phyloP scores from a whole-genome alignment of 495 filamentous ascomycete species.

The Aspergillus avenaceus region DNA sequence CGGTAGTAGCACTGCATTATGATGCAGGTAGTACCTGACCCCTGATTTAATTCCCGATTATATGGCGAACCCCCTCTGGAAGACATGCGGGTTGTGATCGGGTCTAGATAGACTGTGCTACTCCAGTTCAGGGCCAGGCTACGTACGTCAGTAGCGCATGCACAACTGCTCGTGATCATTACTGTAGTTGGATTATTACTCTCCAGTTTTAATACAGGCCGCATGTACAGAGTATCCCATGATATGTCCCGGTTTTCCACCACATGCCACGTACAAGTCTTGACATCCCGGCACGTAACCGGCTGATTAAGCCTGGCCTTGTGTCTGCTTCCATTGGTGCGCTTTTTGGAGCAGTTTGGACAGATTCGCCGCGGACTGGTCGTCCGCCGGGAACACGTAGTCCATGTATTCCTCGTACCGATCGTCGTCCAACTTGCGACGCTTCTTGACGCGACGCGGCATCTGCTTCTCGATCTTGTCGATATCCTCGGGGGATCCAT shows the following conservation, averaged over 20 bases:
- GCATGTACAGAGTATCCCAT: background rate
- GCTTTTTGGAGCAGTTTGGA: constrained; percentile 81
- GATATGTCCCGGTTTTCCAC: background rate
- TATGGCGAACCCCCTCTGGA: too few species aligned
- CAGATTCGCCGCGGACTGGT: constrained; percentile 78
- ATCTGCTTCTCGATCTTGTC: constrained; percentile 88
- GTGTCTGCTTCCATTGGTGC: constrained; percentile 79
- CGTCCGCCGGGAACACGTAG: constrained; percentile 95
- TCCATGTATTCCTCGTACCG: constrained; percentile 97
- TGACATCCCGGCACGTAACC: background rate
- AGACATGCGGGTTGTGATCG: too few species aligned
- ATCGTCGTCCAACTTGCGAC: constrained; percentile 90
- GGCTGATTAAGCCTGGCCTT: constrained; percentile 22
- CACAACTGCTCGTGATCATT: background rate
- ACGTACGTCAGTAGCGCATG: background rate
- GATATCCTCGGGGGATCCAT: constrained; percentile 72
- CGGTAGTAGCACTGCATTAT: too few species aligned
- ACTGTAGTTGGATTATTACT: background rate
- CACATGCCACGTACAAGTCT: background rate
- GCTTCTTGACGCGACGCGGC: constrained; percentile 91
- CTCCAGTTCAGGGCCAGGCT: background rate
- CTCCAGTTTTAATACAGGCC: background rate
- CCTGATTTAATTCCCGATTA: too few species aligned
- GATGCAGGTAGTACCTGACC: too few species aligned
- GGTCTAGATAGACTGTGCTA: too few species aligned